These are phyloP conservation scores for Phytopythium vexans DNA, from an alignment of 352 stramenopile genomes.

Conservation along the genomic window DNA sequence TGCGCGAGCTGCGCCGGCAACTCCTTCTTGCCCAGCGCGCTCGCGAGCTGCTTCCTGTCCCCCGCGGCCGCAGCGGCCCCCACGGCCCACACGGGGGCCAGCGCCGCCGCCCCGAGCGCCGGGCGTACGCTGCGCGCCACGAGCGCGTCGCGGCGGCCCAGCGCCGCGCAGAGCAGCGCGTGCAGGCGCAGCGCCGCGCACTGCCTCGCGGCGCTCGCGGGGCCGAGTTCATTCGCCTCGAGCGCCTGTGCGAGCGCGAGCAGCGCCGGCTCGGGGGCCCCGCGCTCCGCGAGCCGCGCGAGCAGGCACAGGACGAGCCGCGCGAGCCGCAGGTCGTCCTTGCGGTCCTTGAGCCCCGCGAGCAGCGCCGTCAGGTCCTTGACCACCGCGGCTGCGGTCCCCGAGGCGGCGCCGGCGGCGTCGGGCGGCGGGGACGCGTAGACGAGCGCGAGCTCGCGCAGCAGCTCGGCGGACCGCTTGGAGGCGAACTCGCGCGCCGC, in stretches of 20 bases:
- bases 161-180: slow-evolving; percentile 46
- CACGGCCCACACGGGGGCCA: not conserved
- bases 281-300: slow-evolving; percentile 58
- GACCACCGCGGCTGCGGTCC: slow-evolving; percentile 55
- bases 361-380: slow-evolving; percentile 62
- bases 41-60: slow-evolving; percentile 45
- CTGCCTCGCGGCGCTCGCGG: slow-evolving; percentile 43
- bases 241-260: slow-evolving; percentile 39
- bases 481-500: slow-evolving; percentile 49
- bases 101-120: slow-evolving; percentile 1
- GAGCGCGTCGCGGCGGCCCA: slow-evolving; percentile 38
- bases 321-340: slow-evolving; percentile 62
- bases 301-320: slow-evolving; percentile 62
- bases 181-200: slow-evolving; percentile 57
- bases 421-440: slow-evolving; percentile 34
- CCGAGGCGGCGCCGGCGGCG: slow-evolving; percentile 31
- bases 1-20: slow-evolving; percentile 46
- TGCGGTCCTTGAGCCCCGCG: slow-evolving; percentile 77
- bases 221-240: slow-evolving; percentile 46
- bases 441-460: slow-evolving; percentile 71
- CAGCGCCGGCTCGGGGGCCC: slow-evolving; percentile 33
- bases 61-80: slow-evolving; percentile 14
- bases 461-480: slow-evolving; percentile 67
- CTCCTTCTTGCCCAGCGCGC: slow-evolving; percentile 47
- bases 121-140: slow-evolving; percentile 7